These are phyloP conservation scores for Fusarium poae DNA, from an alignment of 2,329 filamentous ascomycete genomes.

Conservation along the genomic window DNA sequence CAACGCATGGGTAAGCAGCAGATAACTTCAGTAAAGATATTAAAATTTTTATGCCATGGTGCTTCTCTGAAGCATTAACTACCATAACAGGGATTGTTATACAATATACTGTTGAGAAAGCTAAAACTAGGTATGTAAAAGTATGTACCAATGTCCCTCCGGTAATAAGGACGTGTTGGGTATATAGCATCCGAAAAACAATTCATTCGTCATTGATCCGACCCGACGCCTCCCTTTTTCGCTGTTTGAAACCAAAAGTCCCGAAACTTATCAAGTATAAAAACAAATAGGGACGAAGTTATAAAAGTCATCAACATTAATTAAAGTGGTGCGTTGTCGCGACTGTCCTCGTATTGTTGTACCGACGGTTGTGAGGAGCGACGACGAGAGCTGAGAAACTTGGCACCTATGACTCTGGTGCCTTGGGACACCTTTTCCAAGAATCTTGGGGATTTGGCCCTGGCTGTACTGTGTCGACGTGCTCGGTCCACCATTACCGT, in stretches of 20 bases:
- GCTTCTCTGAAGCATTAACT: slow-evolving; percentile 34
- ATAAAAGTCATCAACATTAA: slow-evolving; percentile 38
- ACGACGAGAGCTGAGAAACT: slow-evolving; percentile 45
- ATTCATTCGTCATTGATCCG: slow-evolving; percentile 37
- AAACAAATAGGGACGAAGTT: slow-evolving; percentile 19
- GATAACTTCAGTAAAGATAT: neutral
- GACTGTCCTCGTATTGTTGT: slow-evolving; percentile 49
- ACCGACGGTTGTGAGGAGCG: slow-evolving; percentile 52
- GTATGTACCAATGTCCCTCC: slow-evolving; percentile 44
- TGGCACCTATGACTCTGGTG: slow-evolving; percentile 45
- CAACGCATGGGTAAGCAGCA: neutral
- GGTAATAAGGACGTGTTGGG: slow-evolving; percentile 35
- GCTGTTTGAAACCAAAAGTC: slow-evolving; percentile 33
- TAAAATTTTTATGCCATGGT: slow-evolving; percentile 17
- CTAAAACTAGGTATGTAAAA: slow-evolving; percentile 11
- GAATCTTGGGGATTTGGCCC: slow-evolving; percentile 42
- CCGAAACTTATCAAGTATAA: slow-evolving; percentile 24
- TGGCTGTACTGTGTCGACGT: slow-evolving; percentile 29
- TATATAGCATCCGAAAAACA: slow-evolving; percentile 40
- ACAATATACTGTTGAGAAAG: slow-evolving; percentile 25
- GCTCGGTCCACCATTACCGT: slow-evolving; percentile 26
- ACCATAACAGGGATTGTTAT: slow-evolving; percentile 12
- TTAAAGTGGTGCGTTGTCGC: slow-evolving; percentile 24
- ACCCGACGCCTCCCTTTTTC: slow-evolving; percentile 38
- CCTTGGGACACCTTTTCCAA: slow-evolving; percentile 46